Evolutionary conservation across 179 eudicot species (phyloP), one percentile per base, ranked within the genome.

Genomic region (Patellifolia procumbens): DNA sequence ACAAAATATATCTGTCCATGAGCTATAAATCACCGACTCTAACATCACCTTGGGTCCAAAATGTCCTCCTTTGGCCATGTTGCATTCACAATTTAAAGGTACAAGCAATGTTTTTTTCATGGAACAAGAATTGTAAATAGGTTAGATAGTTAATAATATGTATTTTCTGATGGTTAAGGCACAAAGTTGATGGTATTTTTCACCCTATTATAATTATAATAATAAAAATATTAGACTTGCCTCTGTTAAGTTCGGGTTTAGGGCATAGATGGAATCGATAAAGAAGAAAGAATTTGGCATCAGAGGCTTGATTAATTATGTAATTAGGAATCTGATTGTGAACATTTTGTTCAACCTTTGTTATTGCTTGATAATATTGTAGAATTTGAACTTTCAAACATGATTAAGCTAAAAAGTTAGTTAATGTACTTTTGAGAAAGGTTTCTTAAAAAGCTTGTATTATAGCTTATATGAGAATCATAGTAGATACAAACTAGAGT

Each of bases 1-100:
- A 34, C 17, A 9, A 42, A 16, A 13, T 20, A 6, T 45, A 68
- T 68, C 39, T 68, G 72, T 68, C 72, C 46, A 26, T 46, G 37
- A 68, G 72, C 56, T 68, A 68, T 45, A 24, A 24, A 67, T 12
- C 72, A 66, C 70, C 70, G 32, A 42, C 51, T 42, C 51, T 66
- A 39, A 22, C 70, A 66, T 39, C 70, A 39, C 70, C 70, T 66
- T 66, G 1, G 31, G 20, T 66, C 19, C 49, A 66, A 42, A 13
- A 29, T 60, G 35, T 60, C 17, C 20, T 20, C 22, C 58, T 52
- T 19, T 52, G 26, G 8, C 4, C 5, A 3, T 28, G 62, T 5
- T 13, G 62, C 12, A 2, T 10, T 32, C 4, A 62, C 17, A 32
- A 4, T 34, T 32, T 22, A 42, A 62, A 62, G 67, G 17, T 43